phyloP scores from a whole-genome alignment of 129 eudicot genomes.

The Cynara cardunculus region DNA sequence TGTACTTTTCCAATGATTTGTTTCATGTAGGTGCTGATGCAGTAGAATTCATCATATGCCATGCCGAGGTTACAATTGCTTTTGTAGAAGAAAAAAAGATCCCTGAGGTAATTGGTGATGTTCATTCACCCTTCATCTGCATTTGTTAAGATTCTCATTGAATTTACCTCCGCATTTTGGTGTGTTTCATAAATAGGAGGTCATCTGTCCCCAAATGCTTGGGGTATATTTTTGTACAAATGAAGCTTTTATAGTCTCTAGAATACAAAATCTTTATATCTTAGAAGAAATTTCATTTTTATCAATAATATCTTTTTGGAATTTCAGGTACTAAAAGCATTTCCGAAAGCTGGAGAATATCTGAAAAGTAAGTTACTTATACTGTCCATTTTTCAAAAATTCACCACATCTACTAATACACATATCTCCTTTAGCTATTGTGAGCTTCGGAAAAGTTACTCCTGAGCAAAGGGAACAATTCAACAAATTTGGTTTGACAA shows the following conservation, averaged over 20 bases:
- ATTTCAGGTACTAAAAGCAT: slow-evolving; percentile 71
- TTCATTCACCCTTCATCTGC: background rate
- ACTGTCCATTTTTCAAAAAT: background rate
- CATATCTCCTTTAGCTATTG: slow-evolving; percentile 51
- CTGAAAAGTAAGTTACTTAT: slow-evolving; percentile 66
- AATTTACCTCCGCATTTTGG: background rate
- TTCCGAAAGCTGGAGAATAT: slow-evolving; percentile 62
- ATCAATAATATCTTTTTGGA: slow-evolving; percentile 13
- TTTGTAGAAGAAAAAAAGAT: slow-evolving; percentile 83
- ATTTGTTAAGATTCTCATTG: background rate
- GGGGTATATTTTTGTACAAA: background rate
- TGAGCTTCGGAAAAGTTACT: slow-evolving; percentile 79
- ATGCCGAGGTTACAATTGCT: slow-evolving; percentile 79
- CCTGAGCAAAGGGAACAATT: slow-evolving; percentile 66
- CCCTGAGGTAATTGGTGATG: slow-evolving; percentile 56
- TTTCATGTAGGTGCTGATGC: slow-evolving; percentile 78
- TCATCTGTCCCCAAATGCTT: background rate
- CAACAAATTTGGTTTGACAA: slow-evolving; percentile 53
- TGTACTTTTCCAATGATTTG: slow-evolving; percentile 7
- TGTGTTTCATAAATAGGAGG: background rate
- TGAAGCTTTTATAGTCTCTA: background rate
- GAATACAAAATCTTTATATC: slow-evolving; percentile 4
- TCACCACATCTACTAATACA: slow-evolving; percentile 9
- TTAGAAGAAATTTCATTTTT: background rate
- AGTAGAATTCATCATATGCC: slow-evolving; percentile 79